phyloP scores from a whole-genome alignment of 371 early-diverging fungal species.

The Rhizopus delemar region DNA sequence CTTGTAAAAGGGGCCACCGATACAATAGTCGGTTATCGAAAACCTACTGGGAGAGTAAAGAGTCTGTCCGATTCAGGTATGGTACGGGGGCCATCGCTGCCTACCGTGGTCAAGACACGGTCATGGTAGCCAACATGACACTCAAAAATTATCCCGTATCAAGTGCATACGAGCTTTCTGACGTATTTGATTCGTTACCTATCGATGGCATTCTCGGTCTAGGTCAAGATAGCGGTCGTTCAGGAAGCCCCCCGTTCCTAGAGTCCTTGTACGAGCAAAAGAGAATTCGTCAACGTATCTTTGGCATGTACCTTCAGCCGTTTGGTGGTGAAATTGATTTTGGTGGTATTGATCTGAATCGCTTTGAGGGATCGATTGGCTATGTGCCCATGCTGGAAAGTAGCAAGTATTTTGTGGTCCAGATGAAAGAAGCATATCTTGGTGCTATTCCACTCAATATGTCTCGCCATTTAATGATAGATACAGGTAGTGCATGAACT shows the following conservation, averaged over 20 bases:
- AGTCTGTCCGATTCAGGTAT: conserved; percentile 54
- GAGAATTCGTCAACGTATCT: conserved; percentile 61
- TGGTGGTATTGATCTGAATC: conserved; percentile 61
- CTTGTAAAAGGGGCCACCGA: conserved; percentile 32
- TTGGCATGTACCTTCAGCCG: conserved; percentile 63
- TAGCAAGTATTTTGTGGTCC: conserved; percentile 76
- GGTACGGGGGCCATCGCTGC: conserved; percentile 66
- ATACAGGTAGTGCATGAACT: conserved; percentile 38
- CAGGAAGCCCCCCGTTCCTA: conserved; percentile 33
- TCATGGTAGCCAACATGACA: conserved; percentile 42
- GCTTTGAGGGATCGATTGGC: conserved; percentile 51
- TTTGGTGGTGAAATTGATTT: conserved; percentile 64
- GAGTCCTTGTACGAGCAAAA: conserved; percentile 66
- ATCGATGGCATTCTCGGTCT: conserved; percentile 75
- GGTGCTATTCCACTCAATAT: conserved; percentile 29
- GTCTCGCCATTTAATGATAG: conserved; percentile 48
- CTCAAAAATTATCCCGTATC: conserved; percentile 54
- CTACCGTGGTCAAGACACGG: conserved; percentile 51
- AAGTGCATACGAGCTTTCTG: conserved; percentile 55
- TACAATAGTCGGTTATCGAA: conserved; percentile 16
- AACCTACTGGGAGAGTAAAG: conserved; percentile 12
- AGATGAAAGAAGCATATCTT: conserved; percentile 54
- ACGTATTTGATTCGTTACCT: conserved; percentile 57
- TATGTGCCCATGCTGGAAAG: conserved; percentile 65
- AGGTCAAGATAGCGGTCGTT: conserved; percentile 34